These are phyloP conservation scores for Heterobasidion annosum DNA, from an alignment of 1,284 basidiomycete species.

Conservation along the genomic window DNA sequence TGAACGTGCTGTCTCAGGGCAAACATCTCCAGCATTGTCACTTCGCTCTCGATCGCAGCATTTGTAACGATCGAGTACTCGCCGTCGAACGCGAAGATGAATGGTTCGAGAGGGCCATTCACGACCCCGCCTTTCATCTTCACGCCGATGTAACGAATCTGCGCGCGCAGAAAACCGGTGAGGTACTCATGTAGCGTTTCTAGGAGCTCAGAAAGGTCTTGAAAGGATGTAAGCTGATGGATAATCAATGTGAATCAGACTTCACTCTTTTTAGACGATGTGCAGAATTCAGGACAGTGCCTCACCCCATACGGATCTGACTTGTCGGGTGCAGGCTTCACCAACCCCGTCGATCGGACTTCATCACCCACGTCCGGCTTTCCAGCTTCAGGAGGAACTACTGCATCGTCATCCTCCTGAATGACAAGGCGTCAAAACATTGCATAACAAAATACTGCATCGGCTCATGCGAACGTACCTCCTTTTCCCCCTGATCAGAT, in stretches of 20 bases:
- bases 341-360: too few relatives aligned
- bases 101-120: neutral
- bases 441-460: too few relatives aligned
- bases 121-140: neutral
- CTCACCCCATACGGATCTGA: too few relatives aligned
- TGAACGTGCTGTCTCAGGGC: neutral
- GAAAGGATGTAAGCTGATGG: neutral
- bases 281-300: too few relatives aligned
- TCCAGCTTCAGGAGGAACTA: too few relatives aligned
- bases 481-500: neutral
- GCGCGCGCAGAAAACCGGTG: neutral
- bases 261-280: too few relatives aligned
- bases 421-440: too few relatives aligned
- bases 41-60: neutral
- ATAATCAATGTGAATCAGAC: too few relatives aligned
- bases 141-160: neutral
- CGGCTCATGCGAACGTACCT: neutral
- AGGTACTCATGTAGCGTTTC: neutral
- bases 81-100: neutral
- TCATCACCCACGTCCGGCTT: too few relatives aligned
- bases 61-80: neutral
- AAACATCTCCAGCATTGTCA: neutral
- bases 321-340: too few relatives aligned
- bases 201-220: neutral
- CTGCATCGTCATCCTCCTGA: too few relatives aligned